A percentile compares a stretch with the other conserved stretches of the same genome.
Evolutionary conservation across 148 eudicot species (phyloP).

Genomic region (Dysphania ambrosioides): DNA sequence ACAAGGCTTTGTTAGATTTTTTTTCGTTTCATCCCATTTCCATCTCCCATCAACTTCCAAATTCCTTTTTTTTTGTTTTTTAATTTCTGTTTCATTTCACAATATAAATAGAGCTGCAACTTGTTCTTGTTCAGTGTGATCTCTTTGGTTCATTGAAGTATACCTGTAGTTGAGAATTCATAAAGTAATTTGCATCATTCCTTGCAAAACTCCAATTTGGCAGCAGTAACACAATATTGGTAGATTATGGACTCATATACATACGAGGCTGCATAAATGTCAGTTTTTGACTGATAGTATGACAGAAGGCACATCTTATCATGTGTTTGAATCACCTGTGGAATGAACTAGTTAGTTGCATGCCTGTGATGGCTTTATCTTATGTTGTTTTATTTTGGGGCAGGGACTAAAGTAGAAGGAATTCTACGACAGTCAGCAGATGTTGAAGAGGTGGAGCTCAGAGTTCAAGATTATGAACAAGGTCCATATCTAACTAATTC

Average conservation of each 20-base stretch:
- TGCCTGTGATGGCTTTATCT: slow-evolving; percentile 5
- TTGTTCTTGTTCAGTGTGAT: background rate
- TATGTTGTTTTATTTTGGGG: slow-evolving; percentile 14
- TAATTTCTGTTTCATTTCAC: background rate
- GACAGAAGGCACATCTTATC: background rate
- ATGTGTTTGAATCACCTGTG: background rate
- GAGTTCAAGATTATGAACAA: slow-evolving; percentile 96
- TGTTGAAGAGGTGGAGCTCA: slow-evolving; percentile 96
- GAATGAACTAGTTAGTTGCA: background rate
- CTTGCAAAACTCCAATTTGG: background rate
- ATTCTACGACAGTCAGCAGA: slow-evolving; percentile 93
- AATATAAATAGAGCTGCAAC: background rate
- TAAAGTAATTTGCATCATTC: background rate
- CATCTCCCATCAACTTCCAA: background rate
- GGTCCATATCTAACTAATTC: slow-evolving; percentile 37
- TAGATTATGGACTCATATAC: background rate
- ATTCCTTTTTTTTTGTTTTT: background rate
- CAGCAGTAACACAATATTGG: background rate
- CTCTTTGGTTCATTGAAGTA: background rate
- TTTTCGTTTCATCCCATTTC: background rate
- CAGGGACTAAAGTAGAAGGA: slow-evolving; percentile 90
- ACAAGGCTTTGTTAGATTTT: background rate
- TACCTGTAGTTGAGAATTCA: background rate
- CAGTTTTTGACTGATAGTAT: background rate
- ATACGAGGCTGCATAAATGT: background rate